Conservation (phyloP, 2,329 filamentous ascomycete genomes). For the Botryotinia globosa region DNA sequence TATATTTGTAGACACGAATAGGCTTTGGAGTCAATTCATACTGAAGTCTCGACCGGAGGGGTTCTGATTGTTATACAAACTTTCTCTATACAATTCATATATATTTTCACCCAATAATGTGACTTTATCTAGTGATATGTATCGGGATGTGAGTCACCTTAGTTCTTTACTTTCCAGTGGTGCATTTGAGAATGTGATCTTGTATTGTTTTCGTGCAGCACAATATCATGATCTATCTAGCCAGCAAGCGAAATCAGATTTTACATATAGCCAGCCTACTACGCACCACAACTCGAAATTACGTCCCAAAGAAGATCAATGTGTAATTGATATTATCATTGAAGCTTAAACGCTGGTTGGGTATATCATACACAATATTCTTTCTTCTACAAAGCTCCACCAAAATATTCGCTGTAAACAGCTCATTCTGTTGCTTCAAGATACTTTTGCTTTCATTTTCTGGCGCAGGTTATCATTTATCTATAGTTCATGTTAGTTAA, state of each 20-base stretch:
- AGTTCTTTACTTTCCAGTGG: neutral
- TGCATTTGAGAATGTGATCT: neutral
- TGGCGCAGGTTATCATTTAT: neutral
- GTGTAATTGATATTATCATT: neutral
- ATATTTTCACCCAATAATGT: neutral
- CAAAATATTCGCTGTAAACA: neutral
- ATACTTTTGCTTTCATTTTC: neutral
- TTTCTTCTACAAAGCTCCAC: neutral
- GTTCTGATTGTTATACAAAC: neutral
- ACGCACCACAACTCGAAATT: too few species aligned
- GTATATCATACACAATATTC: neutral
- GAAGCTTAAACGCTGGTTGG: neutral
- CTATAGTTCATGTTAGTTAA: neutral
- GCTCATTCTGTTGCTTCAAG: neutral
- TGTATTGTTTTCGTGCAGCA: neutral
- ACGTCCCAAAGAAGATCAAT: neutral
- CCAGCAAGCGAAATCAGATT: neutral
- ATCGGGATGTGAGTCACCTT: too few species aligned
- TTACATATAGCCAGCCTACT: neutral
- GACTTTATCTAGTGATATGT: neutral
- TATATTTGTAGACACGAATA: neutral
- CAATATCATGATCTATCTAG: neutral
- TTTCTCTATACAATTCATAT: neutral
- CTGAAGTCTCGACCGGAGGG: neutral
- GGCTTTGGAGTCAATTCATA: neutral